phyloP scores from a whole-genome alignment of 768 basidiomycete genomes.

The Serendipita sp. region DNA sequence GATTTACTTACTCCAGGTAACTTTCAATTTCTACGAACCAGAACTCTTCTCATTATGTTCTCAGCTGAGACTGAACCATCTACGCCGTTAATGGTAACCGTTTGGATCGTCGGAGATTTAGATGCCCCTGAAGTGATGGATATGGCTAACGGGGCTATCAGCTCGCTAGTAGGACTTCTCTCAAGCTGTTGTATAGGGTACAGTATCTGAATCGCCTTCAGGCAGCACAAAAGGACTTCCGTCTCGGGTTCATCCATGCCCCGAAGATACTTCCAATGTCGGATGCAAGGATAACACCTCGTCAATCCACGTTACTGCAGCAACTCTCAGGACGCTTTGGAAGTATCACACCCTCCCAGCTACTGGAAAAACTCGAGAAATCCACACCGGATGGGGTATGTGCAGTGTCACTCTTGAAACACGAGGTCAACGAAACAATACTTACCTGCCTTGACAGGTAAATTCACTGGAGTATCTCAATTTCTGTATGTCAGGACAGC shows the following conservation, averaged over 20 bases:
- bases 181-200: background rate
- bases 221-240: slow-evolving; percentile 32
- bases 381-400: background rate
- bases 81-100: slow-evolving; percentile 17
- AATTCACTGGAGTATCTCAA: background rate
- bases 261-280: slow-evolving; percentile 18
- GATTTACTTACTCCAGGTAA: slow-evolving; percentile 53
- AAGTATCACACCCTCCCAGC: background rate
- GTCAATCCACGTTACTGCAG: background rate
- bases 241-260: slow-evolving; percentile 63
- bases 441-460: background rate
- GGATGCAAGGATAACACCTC: background rate
- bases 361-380: background rate
- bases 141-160: slow-evolving; percentile 50
- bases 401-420: background rate
- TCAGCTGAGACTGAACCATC: background rate
- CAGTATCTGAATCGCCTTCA: slow-evolving; percentile 16
- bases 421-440: too few relatives aligned
- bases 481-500: slow-evolving; percentile 20
- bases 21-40: background rate
- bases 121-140: slow-evolving; percentile 42
- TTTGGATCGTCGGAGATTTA: slow-evolving; percentile 63
- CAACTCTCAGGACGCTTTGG: background rate
- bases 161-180: slow-evolving; percentile 37
- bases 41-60: background rate